A percentile compares a stretch with the other conserved stretches of the same genome.
Conservation (phyloP, 805 yeast species). For the Monosporozyma yasuniensis region DNA sequence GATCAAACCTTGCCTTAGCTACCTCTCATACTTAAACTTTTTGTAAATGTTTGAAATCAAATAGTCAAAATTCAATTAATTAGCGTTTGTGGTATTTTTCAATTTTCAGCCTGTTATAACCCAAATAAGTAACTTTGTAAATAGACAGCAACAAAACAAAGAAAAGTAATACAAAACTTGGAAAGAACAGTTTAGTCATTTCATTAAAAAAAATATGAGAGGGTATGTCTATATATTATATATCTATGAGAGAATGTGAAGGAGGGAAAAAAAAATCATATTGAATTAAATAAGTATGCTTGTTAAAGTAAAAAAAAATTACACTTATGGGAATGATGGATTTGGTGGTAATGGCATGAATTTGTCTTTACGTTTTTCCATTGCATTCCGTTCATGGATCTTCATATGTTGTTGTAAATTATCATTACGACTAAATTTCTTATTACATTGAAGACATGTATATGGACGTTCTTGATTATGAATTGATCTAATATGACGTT, state of each 20-base stretch:
- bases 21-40: background rate
- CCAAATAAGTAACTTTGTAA: background rate
- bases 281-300: too few relatives aligned
- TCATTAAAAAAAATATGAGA: background rate
- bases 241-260: too few relatives aligned
- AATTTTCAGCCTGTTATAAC: background rate
- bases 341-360: conserved; percentile 5
- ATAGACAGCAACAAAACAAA: background rate
- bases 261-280: too few relatives aligned
- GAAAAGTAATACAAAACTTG: background rate
- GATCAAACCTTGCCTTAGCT: background rate
- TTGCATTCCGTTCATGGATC: conserved; percentile 35
- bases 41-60: background rate
- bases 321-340: background rate
- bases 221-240: background rate
- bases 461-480: conserved; percentile 54
- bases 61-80: background rate
- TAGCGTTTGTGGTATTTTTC: too few relatives aligned
- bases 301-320: background rate
- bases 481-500: conserved; percentile 57
- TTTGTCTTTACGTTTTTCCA: conserved; percentile 10
- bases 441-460: conserved; percentile 48
- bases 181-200: background rate
- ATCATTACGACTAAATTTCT: conserved; percentile 58
- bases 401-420: conserved; percentile 58